phyloP scores from a whole-genome alignment of 1,139 yeast genomes.

The Nakaseomyces bracarensis region DNA sequence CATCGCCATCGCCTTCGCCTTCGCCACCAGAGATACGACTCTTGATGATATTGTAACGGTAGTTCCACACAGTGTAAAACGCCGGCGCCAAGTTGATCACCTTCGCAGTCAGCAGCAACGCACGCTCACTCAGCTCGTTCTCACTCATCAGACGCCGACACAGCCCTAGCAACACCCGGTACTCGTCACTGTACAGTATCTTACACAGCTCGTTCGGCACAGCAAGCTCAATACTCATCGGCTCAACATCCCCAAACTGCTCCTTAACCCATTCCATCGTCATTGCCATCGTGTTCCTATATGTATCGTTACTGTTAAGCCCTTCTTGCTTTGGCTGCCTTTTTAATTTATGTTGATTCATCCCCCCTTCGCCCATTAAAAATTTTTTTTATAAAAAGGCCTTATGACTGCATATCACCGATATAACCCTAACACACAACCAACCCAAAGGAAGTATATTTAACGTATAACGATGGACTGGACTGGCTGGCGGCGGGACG shows the following conservation, averaged over 20 bases:
- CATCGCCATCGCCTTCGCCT: too few relatives aligned
- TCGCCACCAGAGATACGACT: constrained; percentile 20
- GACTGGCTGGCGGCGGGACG: background rate
- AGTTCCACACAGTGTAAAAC: constrained; percentile 87
- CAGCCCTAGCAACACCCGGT: constrained; percentile 50
- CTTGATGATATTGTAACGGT: constrained; percentile 51
- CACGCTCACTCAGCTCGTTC: constrained; percentile 63
- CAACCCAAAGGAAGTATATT: too few relatives aligned
- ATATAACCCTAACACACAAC: too few relatives aligned
- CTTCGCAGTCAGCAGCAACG: constrained; percentile 53
- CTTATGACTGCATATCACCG: too few relatives aligned
- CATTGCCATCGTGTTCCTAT: background rate
- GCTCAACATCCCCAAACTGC: constrained; percentile 9
- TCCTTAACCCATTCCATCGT: background rate
- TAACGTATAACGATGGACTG: background rate
- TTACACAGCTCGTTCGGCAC: constrained; percentile 51
- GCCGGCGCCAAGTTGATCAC: constrained; percentile 73
- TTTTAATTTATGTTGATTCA: too few relatives aligned
- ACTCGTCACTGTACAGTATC: constrained; percentile 71
- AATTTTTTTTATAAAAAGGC: too few relatives aligned
- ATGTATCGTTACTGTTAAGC: background rate
- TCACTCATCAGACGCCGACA: constrained; percentile 52
- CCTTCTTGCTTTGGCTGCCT: too few relatives aligned
- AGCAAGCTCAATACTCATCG: constrained; percentile 27
- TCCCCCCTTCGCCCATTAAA: background rate